Evolutionary conservation across 139 green algal genomes (phyloP), one percentile per base, ranked within the genome.

Genomic region (Haematococcus sp.): DNA sequence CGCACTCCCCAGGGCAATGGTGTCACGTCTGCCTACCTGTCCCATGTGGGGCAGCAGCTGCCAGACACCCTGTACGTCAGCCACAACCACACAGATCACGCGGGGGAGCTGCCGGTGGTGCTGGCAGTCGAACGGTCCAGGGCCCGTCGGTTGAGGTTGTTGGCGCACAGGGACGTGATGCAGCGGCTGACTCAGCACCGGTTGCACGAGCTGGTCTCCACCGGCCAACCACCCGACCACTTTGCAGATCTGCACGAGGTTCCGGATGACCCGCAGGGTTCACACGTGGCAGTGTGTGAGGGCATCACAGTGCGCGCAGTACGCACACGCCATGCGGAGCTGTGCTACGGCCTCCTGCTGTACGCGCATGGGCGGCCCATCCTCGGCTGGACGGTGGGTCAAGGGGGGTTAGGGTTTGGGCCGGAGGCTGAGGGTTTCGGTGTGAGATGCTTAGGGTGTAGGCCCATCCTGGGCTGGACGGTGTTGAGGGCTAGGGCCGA

Each of bases 301-400:
- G 40, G 40, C 11, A 49, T 86, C 5, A 27, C 63, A 1, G 30
- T 83, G 20, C 22, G 63, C 35, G 71, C 76, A 0, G 52, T 76
- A 30, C 68, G 63, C 3, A 68, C 40, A 1, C 35, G 70, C 11
- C 81, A 86, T 65, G 59, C 69, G 3, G 81, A 86, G 70, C 67
- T 58, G 25, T 83, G 76, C 73, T 86, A 66, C 67, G 81, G 81
- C 5, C 27, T 78, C 7, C 40, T 86, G 40, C 27, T 86, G 27
- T 76, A 74, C 31, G 11, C 32, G 1, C 23, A 65, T 1, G 76
- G 65, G 2, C 9, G 31, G 13, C 55, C 73, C 0, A 28, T 83
- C 31, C 69, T 86, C 27, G 76, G 81, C 17, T 86, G 80, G 80
- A 78, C 80, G 76, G 80, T 86, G 63, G n/a, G 80, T 63, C 44